phyloP scores from a whole-genome alignment of 345 rosid species.

The Trapa incisa region DNA sequence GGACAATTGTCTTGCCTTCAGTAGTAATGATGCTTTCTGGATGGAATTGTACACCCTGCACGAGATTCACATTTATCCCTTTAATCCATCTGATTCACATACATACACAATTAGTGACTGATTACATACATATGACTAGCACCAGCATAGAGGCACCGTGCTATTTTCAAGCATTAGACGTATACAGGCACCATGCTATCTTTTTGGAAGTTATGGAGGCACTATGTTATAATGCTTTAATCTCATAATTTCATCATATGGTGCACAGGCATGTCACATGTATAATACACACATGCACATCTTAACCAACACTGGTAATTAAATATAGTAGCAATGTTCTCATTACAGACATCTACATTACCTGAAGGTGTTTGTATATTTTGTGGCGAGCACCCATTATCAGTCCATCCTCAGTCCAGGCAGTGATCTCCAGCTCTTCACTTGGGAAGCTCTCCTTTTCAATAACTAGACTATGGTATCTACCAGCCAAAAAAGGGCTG shows the following conservation, averaged over 20 bases:
- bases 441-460: slow-evolving; percentile 63
- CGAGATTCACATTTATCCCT: background rate
- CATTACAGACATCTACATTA: slow-evolving; percentile 9
- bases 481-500: slow-evolving; percentile 86
- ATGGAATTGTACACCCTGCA: slow-evolving; percentile 95
- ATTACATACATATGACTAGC: background rate
- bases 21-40: slow-evolving; percentile 88
- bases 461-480: slow-evolving; percentile 88
- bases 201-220: background rate
- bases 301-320: background rate
- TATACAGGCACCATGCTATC: too few species aligned
- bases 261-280: background rate
- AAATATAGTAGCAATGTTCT: background rate
- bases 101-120: too few species aligned
- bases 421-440: slow-evolving; percentile 70
- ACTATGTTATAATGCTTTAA: background rate
- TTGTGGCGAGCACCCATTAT: slow-evolving; percentile 94
- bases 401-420: slow-evolving; percentile 89
- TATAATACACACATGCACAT: too few species aligned
- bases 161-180: too few species aligned
- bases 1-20: slow-evolving; percentile 63
- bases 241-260: background rate
- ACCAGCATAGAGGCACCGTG: too few species aligned
- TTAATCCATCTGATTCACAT: background rate
- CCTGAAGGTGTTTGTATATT: slow-evolving; percentile 72